Conservation (phyloP, 1,139 yeast genomes). For the Pneumocystis wakefieldiae region DNA sequence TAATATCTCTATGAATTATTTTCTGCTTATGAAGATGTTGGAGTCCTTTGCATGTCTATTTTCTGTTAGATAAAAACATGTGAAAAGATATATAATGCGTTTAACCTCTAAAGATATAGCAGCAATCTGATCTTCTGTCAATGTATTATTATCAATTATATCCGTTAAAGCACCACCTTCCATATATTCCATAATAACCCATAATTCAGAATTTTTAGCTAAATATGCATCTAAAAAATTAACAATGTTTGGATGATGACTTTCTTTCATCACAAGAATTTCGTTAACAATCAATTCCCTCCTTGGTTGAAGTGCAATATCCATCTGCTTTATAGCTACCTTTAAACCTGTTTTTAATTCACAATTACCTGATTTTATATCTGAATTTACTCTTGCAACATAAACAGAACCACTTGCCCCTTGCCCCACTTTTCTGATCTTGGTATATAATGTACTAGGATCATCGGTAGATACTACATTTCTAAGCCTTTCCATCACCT, state of each 20-base stretch:
- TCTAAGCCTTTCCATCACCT: slow-evolving; percentile 67
- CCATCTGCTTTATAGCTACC: slow-evolving; percentile 91
- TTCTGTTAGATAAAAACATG: neutral
- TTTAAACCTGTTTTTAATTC: slow-evolving; percentile 14
- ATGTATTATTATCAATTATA: slow-evolving; percentile 59
- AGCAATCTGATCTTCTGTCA: slow-evolving; percentile 87
- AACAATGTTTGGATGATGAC: slow-evolving; percentile 80
- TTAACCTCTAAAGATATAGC: slow-evolving; percentile 60
- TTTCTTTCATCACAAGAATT: slow-evolving; percentile 84
- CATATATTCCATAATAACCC: slow-evolving; percentile 96
- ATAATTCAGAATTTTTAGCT: slow-evolving; percentile 42
- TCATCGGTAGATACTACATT: slow-evolving; percentile 72
- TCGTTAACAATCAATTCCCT: slow-evolving; percentile 89
- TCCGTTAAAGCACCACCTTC: slow-evolving; percentile 84
- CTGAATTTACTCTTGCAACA: slow-evolving; percentile 40
- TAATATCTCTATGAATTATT: slow-evolving; percentile 90
- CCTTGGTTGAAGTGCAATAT: slow-evolving; percentile 81
- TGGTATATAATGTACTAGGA: slow-evolving; percentile 72
- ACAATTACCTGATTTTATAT: slow-evolving; percentile 25
- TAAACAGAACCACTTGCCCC: slow-evolving; percentile 97
- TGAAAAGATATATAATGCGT: neutral
- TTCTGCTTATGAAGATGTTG: slow-evolving; percentile 82
- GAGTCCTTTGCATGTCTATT: slow-evolving; percentile 63
- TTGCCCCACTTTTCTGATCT: slow-evolving; percentile 94
- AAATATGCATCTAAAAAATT: slow-evolving; percentile 78